Conservation (phyloP, 2,329 filamentous ascomycete species). For the Cladorrhinum sp. region DNA sequence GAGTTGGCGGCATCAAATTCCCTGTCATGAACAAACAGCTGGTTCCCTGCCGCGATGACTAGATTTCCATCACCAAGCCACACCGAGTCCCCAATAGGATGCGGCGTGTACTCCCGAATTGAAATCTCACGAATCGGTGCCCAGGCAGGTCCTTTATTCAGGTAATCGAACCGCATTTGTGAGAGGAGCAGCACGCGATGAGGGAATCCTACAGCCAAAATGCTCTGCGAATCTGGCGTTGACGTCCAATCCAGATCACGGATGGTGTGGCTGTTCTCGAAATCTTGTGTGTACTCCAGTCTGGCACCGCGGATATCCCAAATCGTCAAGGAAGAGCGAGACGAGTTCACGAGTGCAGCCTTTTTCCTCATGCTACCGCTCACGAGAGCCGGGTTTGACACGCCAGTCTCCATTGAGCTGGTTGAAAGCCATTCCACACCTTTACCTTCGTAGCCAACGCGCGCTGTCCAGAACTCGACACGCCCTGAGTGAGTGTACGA, state of each 20-base stretch:
- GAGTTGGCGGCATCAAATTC: constrained; percentile 63
- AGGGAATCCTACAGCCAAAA: constrained; percentile 89
- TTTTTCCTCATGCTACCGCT: constrained; percentile 86
- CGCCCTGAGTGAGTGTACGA: constrained; percentile 75
- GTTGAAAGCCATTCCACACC: constrained; percentile 79
- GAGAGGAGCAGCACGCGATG: constrained; percentile 77
- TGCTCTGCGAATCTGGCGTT: constrained; percentile 82
- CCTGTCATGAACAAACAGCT: constrained; percentile 81
- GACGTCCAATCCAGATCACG: constrained; percentile 92
- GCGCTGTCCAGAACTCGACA: constrained; percentile 82
- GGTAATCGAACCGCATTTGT: constrained; percentile 87
- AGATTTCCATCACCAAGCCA: constrained; percentile 86
- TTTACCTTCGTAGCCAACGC: constrained; percentile 58
- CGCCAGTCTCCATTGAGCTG: constrained; percentile 74
- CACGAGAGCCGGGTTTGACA: constrained; percentile 69
- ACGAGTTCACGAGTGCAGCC: constrained; percentile 74
- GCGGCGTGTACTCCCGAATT: constrained; percentile 77
- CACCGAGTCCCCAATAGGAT: constrained; percentile 88
- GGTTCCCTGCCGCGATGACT: constrained; percentile 85
- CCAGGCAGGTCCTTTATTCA: constrained; percentile 88
- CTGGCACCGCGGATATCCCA: constrained; percentile 84
- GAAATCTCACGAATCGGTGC: constrained; percentile 77
- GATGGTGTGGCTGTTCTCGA: constrained; percentile 69
- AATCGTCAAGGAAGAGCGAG: constrained; percentile 74
- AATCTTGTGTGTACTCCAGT: constrained; percentile 76